These are phyloP conservation scores for Colletotrichum sojae DNA, from an alignment of 2,329 filamentous ascomycete genomes.

Conservation along the genomic window DNA sequence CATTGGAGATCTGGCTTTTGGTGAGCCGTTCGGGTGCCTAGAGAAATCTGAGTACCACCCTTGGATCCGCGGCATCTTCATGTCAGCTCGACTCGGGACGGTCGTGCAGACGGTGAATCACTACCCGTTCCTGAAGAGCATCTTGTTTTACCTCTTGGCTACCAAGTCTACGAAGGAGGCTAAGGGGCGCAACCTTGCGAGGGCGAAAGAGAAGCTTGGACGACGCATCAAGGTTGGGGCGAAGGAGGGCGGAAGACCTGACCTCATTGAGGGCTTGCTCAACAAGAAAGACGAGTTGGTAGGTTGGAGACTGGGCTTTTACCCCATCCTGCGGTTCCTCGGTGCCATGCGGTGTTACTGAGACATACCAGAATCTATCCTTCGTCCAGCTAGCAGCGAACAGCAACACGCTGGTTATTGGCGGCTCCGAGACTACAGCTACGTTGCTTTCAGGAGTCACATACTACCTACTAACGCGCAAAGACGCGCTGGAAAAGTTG, in stretches of 20 bases:
- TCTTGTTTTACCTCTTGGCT: constrained; percentile 4
- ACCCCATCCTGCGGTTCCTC: no score
- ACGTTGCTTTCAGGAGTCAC: constrained; percentile 57
- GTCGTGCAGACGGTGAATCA: neutral
- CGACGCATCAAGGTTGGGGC: constrained; percentile 35
- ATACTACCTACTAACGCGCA: constrained; percentile 54
- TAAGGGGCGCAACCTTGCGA: neutral
- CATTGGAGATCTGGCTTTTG: constrained; percentile 45
- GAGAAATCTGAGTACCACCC: constrained; percentile 38
- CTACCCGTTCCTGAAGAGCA: constrained; percentile 8
- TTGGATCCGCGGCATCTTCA: constrained; percentile 21
- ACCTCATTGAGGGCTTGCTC: constrained; percentile 42
- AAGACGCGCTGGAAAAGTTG: constrained; percentile 46
- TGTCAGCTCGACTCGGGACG: neutral
- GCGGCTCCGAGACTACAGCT: constrained; percentile 61
- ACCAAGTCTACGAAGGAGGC: neutral
- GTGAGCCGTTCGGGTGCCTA: constrained; percentile 40
- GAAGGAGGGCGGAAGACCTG: constrained; percentile 30
- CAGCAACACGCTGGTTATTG: constrained; percentile 45
- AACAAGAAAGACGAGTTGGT: constrained; percentile 35
- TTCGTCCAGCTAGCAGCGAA: constrained; percentile 43
- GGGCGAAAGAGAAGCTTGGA: constrained; percentile 20
- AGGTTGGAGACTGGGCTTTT: neutral
- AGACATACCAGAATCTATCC: constrained; percentile 43
- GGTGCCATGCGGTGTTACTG: neutral